phyloP scores from a whole-genome alignment of 2,329 filamentous ascomycete genomes.

The Phyllosticta citrichinensis region DNA sequence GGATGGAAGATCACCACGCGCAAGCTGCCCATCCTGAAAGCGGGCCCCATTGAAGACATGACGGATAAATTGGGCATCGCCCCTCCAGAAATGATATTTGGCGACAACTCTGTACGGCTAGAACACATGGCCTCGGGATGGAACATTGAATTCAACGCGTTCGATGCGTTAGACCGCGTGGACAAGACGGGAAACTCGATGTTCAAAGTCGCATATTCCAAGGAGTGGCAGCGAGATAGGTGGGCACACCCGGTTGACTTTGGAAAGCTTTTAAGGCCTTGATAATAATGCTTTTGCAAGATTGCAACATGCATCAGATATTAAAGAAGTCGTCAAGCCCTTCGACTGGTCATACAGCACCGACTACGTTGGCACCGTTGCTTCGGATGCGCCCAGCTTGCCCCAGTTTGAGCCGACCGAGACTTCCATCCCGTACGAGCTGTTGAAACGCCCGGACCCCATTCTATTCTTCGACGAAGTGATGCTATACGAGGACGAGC shows the following conservation, averaged over 20 bases:
- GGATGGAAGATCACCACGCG: conserved; percentile 69
- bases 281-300: conserved; percentile 32
- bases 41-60: conserved; percentile 81
- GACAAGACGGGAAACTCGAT: conserved; percentile 89
- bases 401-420: conserved; percentile 33
- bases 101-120: conserved; percentile 77
- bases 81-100: conserved; percentile 98
- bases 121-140: conserved; percentile 66
- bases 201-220: conserved; percentile 88
- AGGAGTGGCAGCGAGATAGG: conserved; percentile 70
- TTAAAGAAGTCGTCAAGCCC: conserved; percentile 87
- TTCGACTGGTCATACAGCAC: conserved; percentile 99
- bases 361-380: conserved; percentile 65
- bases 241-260: background rate
- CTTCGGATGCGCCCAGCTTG: background rate
- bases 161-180: conserved; percentile 78
- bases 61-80: conserved; percentile 69
- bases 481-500: conserved; percentile 90
- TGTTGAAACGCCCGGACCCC: conserved; percentile 80
- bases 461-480: conserved; percentile 97
- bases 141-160: conserved; percentile 72
- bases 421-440: conserved; percentile 67
- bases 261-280: conserved; percentile 3
- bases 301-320: conserved; percentile 69
- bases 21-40: conserved; percentile 91